A percentile compares a stretch with the other conserved stretches of the same genome.
phyloP scores from a whole-genome alignment of 176 grass and related monocot genomes.

The Eragrostis nindensis region DNA sequence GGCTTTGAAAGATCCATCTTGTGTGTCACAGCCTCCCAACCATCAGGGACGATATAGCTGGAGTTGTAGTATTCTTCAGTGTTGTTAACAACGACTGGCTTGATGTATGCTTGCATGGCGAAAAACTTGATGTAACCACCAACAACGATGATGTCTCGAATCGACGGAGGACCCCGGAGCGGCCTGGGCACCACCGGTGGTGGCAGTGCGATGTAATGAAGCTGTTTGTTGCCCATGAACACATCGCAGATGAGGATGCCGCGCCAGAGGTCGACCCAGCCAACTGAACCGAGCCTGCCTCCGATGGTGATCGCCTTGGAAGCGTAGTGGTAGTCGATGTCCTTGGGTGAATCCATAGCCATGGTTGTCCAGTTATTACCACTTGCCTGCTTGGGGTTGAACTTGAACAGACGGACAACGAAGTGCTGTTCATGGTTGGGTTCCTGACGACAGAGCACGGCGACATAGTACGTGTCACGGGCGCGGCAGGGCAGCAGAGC shows the following conservation, averaged over 20 bases:
- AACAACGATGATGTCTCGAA: background rate
- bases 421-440: background rate
- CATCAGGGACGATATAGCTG: no score
- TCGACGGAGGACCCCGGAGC: background rate
- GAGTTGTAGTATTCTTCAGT: background rate
- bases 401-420: background rate
- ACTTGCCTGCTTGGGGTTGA: background rate
- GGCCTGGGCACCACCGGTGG: background rate
- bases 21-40: no score
- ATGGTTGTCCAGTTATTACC: background rate
- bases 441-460: background rate
- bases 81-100: background rate
- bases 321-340: background rate
- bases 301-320: constrained; percentile 1
- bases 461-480: background rate
- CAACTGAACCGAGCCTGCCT: background rate
- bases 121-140: background rate
- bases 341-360: background rate
- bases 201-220: background rate
- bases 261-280: constrained; percentile 19
- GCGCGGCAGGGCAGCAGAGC: background rate
- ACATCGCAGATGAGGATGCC: constrained; percentile 24
- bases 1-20: no score
- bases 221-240: background rate
- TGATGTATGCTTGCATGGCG: background rate